phyloP scores from a whole-genome alignment of 78 protist species.

The Dictyostelium capitatum region DNA sequence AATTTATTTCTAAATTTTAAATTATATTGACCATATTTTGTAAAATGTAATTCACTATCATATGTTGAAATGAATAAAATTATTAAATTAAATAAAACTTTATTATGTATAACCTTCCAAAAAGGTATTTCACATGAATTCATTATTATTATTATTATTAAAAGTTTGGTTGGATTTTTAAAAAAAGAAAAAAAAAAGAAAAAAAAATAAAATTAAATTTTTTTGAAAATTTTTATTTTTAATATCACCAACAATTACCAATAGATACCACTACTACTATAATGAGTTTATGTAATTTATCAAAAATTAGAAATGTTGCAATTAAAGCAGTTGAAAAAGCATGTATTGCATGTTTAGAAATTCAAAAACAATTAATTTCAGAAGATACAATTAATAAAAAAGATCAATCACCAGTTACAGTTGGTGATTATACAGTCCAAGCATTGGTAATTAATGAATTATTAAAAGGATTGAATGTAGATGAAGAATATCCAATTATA shows the following conservation, averaged over 20 bases:
- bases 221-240: not conserved
- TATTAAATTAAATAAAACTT: no score
- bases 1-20: no score
- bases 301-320: conserved; percentile 50
- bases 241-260: not conserved
- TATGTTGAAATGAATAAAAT: no score
- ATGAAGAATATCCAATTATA: conserved; percentile 41
- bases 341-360: conserved; percentile 59
- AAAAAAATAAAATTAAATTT: not conserved
- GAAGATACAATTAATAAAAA: conserved; percentile 70
- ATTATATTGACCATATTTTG: no score
- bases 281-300: conserved; percentile 16
- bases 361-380: conserved; percentile 38
- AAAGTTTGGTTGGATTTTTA: no score
- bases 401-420: conserved; percentile 83
- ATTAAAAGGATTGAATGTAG: not conserved
- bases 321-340: conserved; percentile 62
- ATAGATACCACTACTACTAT: not conserved
- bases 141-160: no score
- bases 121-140: no score
- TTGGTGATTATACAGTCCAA: conserved; percentile 78
- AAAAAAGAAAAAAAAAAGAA: no score
- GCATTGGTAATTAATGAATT: conserved; percentile 60
- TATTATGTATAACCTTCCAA: no score
- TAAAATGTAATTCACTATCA: no score